Conservation (phyloP, 2,329 filamentous ascomycete genomes). For the Aureobasidium lini region DNA sequence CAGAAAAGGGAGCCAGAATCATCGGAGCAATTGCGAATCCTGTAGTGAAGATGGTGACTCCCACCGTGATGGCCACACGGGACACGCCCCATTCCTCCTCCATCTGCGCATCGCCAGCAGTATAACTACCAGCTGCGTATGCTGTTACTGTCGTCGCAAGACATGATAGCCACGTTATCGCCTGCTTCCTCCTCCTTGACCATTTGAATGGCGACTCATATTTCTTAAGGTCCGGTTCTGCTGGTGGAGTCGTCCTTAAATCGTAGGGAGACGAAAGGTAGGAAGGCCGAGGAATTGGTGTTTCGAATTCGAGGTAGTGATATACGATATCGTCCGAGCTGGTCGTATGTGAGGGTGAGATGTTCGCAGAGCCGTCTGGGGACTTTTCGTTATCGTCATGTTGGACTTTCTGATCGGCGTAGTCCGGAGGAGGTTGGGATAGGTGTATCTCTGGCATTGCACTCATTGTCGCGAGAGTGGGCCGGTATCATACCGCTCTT, state of each 20-base stretch:
- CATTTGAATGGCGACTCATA: conserved; percentile 67
- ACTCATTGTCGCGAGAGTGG: conserved; percentile 1
- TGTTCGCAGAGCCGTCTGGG: background rate
- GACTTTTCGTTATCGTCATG: conserved; percentile 22
- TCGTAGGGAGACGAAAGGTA: conserved; percentile 27
- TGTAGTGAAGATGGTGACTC: conserved; percentile 73
- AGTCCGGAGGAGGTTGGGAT: background rate
- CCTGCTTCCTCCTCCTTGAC: conserved; percentile 59
- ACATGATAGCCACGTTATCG: conserved; percentile 68
- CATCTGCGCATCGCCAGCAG: conserved; percentile 60
- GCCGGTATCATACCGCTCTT: background rate
- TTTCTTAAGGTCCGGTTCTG: conserved; percentile 56
- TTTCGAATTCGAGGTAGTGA: conserved; percentile 57
- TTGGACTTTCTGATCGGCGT: background rate
- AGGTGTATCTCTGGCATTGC: conserved; percentile 10
- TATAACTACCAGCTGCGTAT: conserved; percentile 75
- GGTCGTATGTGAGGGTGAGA: conserved; percentile 1
- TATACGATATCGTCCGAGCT: conserved; percentile 37
- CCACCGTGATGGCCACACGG: conserved; percentile 58
- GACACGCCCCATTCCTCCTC: conserved; percentile 57
- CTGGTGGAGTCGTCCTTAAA: conserved; percentile 36
- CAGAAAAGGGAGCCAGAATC: conserved; percentile 78
- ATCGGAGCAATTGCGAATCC: conserved; percentile 82
- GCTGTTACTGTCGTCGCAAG: conserved; percentile 69
- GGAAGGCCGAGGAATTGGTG: conserved; percentile 44